Evolutionary conservation across 176 grass and related monocot genomes (phyloP).

Genomic region (Themeda triandra): DNA sequence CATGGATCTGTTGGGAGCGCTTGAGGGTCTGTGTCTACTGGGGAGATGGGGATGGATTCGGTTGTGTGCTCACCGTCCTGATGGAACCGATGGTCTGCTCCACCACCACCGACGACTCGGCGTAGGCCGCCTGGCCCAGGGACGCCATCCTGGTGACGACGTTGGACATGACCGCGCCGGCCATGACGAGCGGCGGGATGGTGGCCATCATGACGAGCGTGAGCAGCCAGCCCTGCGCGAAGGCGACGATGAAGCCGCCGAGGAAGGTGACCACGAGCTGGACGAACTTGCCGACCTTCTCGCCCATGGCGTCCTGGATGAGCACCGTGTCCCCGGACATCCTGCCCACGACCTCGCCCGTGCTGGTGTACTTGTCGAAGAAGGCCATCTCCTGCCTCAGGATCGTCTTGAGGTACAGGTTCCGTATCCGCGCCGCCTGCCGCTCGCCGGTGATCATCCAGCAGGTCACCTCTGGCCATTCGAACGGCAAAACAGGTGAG

Average conservation of each 20-base stretch:
- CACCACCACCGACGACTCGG: constrained; percentile 68
- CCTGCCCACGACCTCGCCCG: constrained; percentile 88
- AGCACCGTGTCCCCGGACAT: constrained; percentile 98
- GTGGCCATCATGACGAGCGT: constrained; percentile 86
- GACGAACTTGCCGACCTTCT: constrained; percentile 98
- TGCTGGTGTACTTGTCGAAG: constrained; percentile 92
- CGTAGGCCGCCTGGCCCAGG: constrained; percentile 88
- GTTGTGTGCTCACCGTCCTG: constrained; percentile 62
- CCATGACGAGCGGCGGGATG: constrained; percentile 79
- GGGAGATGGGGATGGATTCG: background rate
- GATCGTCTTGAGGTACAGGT: constrained; percentile 93
- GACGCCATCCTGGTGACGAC: constrained; percentile 87
- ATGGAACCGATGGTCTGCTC: constrained; percentile 94
- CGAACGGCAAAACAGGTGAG: background rate
- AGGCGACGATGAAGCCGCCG: constrained; percentile 87
- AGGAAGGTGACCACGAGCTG: constrained; percentile 84
- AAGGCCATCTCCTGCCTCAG: constrained; percentile 96
- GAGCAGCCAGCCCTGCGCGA: constrained; percentile 88
- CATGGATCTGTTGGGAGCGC: background rate
- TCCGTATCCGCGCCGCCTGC: constrained; percentile 89
- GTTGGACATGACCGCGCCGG: constrained; percentile 86
- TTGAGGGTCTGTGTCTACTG: background rate
- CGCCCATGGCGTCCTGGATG: constrained; percentile 99
- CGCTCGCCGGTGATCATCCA: constrained; percentile 99
- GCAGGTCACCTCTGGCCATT: constrained; percentile 88